Percentiles rank a stretch among this genome's conserved stretches.
Evolutionary conservation across 495 filamentous ascomycete species (phyloP).

Genomic region (Collariella sp.): DNA sequence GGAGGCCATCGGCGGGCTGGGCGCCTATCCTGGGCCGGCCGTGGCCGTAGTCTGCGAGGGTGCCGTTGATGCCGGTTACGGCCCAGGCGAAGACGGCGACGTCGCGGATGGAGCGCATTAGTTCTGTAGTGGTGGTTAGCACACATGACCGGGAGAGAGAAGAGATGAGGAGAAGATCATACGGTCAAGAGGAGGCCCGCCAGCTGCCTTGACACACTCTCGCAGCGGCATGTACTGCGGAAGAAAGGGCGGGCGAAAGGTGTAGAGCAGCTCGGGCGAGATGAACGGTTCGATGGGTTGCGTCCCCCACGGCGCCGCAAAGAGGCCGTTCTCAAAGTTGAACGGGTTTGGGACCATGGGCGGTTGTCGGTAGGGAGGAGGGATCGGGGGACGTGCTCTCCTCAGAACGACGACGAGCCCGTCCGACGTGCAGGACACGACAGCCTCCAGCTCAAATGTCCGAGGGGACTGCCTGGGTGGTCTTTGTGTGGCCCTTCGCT

Average conservation of each 20-base stretch:
- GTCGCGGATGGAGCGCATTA: conserved; percentile 76
- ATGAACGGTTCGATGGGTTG: conserved; percentile 46
- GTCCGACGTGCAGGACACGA: conserved; percentile 85
- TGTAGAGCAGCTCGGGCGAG: conserved; percentile 35
- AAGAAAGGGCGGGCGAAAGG: conserved; percentile 34
- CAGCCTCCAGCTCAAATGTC: conserved; percentile 67
- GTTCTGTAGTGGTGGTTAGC: conserved; percentile 24
- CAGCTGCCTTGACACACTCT: conserved; percentile 36
- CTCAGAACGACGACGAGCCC: conserved; percentile 79
- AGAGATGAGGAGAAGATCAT: background rate
- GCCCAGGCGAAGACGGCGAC: conserved; percentile 80
- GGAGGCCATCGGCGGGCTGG: conserved; percentile 48
- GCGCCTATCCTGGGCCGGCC: conserved; percentile 55
- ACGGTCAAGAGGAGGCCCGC: conserved; percentile 46
- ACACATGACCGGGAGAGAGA: background rate
- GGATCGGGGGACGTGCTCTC: conserved; percentile 62
- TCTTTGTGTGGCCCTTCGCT: background rate
- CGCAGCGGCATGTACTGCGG: conserved; percentile 39
- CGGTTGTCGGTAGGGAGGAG: conserved; percentile 45
- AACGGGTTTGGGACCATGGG: conserved; percentile 38
- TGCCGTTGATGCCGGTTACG: conserved; percentile 72
- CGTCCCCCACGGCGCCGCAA: conserved; percentile 68
- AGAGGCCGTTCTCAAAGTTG: conserved; percentile 57
- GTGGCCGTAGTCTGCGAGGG: conserved; percentile 52
- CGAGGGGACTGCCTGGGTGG: conserved; percentile 5